These are phyloP conservation scores for Pleurotus sapidus DNA, from an alignment of 768 basidiomycete species.

Conservation along the genomic window DNA sequence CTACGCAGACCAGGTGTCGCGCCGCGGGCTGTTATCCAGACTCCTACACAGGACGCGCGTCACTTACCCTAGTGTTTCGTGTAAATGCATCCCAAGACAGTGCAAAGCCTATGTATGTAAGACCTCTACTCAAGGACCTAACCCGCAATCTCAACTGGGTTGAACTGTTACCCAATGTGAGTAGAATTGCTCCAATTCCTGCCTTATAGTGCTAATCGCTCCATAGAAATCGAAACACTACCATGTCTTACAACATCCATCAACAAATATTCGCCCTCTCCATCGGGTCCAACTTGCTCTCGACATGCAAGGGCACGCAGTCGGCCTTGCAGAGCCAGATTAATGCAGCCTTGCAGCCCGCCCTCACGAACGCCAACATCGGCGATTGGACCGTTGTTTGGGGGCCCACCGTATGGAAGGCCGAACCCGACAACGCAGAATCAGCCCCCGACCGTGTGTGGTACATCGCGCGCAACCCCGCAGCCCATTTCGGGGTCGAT, in stretches of 20 bases:
- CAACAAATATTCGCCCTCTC: background rate
- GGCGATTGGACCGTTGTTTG: background rate
- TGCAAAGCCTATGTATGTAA: too few species aligned
- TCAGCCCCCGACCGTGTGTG: background rate
- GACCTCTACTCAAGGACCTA: too few species aligned
- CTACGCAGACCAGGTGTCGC: too few species aligned
- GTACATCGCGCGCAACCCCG: background rate
- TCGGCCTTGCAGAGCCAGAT: background rate
- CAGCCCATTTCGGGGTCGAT: slow-evolving; percentile 1
- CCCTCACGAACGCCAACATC: background rate
- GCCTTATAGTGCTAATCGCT: too few species aligned
- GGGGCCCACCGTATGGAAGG: slow-evolving; percentile 2
- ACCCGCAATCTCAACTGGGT: too few species aligned
- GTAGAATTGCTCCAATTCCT: too few species aligned
- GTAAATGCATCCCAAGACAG: too few species aligned
- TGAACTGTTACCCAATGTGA: too few species aligned
- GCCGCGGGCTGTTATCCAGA: too few species aligned
- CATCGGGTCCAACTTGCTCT: background rate
- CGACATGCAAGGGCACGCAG: background rate
- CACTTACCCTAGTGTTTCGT: too few species aligned
- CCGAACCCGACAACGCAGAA: background rate
- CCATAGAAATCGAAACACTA: too few species aligned
- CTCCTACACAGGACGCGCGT: too few species aligned
- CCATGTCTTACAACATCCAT: slow-evolving; percentile 1
- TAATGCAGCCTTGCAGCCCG: background rate